A percentile compares a stretch with the other conserved stretches of the same genome.
Evolutionary conservation across 352 stramenopile genomes (phyloP).

Genomic region (Halophytophthora polymorphica): DNA sequence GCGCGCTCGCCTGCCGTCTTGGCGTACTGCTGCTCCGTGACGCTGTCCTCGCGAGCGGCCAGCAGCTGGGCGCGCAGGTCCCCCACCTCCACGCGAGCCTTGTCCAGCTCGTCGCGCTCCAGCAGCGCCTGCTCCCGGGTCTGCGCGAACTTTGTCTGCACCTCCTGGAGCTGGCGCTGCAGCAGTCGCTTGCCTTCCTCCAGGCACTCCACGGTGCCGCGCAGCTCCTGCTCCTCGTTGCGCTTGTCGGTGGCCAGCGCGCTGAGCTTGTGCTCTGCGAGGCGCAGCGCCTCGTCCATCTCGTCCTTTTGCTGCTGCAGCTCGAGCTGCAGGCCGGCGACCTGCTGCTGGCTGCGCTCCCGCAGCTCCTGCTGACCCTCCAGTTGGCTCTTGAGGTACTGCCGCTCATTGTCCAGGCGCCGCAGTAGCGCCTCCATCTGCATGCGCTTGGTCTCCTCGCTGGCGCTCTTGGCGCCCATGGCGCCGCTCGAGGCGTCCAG

Average conservation of each 20-base stretch:
- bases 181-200: constrained; percentile 58
- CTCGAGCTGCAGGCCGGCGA: constrained; percentile 38
- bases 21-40: constrained; percentile 56
- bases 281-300: constrained; percentile 35
- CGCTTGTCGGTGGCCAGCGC: constrained; percentile 23
- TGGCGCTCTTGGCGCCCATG: constrained; percentile 64
- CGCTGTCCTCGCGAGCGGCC: constrained; percentile 39
- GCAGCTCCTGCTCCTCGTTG: constrained; percentile 35
- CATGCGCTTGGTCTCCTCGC: constrained; percentile 71
- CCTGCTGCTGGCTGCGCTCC: constrained; percentile 38
- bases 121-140: constrained; percentile 54
- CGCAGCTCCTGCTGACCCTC: constrained; percentile 52
- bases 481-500: constrained; percentile 19
- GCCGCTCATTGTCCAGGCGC: constrained; percentile 72
- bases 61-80: constrained; percentile 47
- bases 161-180: constrained; percentile 50
- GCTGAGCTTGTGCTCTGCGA: constrained; percentile 42
- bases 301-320: constrained; percentile 31
- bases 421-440: constrained; percentile 76
- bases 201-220: constrained; percentile 33
- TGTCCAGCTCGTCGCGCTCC: constrained; percentile 64
- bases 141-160: constrained; percentile 55
- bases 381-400: constrained; percentile 81
- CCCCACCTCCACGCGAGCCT: constrained; percentile 38
- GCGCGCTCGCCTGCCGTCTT: constrained; percentile 54